Evolutionary conservation across 176 grass and related monocot species (phyloP), one percentile per base, ranked within the genome.

Genomic region (Cenchrus americanus): DNA sequence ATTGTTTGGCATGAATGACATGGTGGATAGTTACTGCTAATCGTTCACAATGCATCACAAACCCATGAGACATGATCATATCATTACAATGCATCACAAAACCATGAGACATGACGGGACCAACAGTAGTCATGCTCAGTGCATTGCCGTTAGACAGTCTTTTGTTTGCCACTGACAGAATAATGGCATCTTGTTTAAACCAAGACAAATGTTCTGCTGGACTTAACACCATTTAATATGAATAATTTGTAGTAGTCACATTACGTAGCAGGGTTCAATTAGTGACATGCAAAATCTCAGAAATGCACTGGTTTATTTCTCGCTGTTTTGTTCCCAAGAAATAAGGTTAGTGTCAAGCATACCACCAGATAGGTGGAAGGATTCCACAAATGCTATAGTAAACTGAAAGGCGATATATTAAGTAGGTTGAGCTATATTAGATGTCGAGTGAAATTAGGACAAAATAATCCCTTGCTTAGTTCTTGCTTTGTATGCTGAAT

Each of bases 131-230:
- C 34, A 3, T 32, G 5, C 30, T 75, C 34, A 46, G 11, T 73
- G 46, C 59, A 75, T 18, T 50, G 13, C 70, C 10, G 30, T 71
- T 34, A 79, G 43, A 74, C n/a, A 67, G 10, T 72, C 27, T 22
- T 22, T 34, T 67, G 13, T 60, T 77, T 60, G 24, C 8, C 49
- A 27, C 78, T 67, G 19, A 59, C 21, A 48, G 69, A 82, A 69
- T 15, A 23, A n/a, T 62, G 15, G 0, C 26, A 37, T 26, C 37
- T 26, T 17, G n/a, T 46, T 62, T 10, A 32, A 52, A 73, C 24
- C 13, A 72, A 51, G 6, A 18, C 1, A 27, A 52, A 27, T 40
- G n/a, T 30, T 71, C 44, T 22, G n/a, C 43, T 23, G 12, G 19
- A 43, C 17, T 49, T 30, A 40, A 41, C 6, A 13, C 58, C 3